Conservation (phyloP, 495 filamentous ascomycete species). For the Penicillium salamii region DNA sequence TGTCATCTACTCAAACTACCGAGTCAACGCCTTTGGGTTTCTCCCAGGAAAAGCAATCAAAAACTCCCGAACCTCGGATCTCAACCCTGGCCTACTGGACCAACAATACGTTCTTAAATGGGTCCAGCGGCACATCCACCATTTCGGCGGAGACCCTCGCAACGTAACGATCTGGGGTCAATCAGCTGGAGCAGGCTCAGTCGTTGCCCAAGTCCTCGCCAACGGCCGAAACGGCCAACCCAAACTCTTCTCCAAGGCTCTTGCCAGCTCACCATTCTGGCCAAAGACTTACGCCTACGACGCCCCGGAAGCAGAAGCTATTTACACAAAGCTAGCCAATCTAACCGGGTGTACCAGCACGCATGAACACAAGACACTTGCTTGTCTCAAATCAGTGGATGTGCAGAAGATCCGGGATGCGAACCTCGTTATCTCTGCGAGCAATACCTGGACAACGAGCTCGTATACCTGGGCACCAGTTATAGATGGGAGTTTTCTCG, state of each 20-base stretch:
- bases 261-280: constrained; percentile 62
- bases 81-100: constrained; percentile 49
- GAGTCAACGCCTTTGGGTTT: constrained; percentile 59
- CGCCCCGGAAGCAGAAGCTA: constrained; percentile 44
- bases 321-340: constrained; percentile 44
- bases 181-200: constrained; percentile 54
- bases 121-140: constrained; percentile 51
- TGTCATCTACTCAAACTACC: constrained; percentile 53
- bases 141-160: constrained; percentile 49
- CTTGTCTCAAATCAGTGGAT: constrained; percentile 49
- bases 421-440: constrained; percentile 39
- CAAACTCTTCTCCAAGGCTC: constrained; percentile 48
- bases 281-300: constrained; percentile 55
- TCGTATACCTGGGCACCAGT: constrained; percentile 60
- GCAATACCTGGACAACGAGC: constrained; percentile 49
- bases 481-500: constrained; percentile 54
- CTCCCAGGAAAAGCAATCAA: constrained; percentile 52
- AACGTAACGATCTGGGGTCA: constrained; percentile 54
- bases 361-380: constrained; percentile 30
- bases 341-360: constrained; percentile 43
- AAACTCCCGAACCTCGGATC: constrained; percentile 42
- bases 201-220: constrained; percentile 54
- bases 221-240: constrained; percentile 35
- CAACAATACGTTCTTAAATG: constrained; percentile 52
- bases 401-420: constrained; percentile 50